A percentile compares a stretch with the other conserved stretches of the same genome.
These are phyloP conservation scores for Closterium sp. DNA, from an alignment of 139 green algal genomes.

Conservation along the genomic window DNA sequence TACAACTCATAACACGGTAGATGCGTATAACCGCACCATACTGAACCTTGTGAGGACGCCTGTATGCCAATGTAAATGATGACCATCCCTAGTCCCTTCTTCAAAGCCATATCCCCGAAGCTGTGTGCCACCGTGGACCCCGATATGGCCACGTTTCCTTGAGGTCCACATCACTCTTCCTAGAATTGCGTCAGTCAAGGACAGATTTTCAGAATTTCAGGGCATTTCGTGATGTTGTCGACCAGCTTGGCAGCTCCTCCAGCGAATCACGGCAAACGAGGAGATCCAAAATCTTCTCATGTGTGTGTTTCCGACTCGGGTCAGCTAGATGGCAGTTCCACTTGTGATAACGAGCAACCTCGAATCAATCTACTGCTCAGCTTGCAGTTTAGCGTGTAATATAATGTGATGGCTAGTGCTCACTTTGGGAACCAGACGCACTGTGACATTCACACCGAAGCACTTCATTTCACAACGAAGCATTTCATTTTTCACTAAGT, in stretches of 20 bases:
- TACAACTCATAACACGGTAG: no score
- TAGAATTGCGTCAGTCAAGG: not conserved
- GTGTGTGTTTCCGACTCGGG: not conserved
- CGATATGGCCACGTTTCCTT: not conserved
- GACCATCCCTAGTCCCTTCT: no score
- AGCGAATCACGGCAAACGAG: not conserved
- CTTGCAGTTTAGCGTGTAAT: no score
- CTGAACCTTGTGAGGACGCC: no score
- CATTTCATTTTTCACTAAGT: no score
- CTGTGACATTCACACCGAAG: no score
- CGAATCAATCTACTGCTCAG: not conserved
- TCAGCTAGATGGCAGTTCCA: not conserved
- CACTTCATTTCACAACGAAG: no score
- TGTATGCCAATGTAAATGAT: no score
- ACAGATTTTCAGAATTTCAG: not conserved
- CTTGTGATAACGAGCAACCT: not conserved
- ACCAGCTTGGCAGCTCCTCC: not conserved
- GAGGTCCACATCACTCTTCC: not conserved
- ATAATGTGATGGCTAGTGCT: no score
- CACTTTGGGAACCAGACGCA: no score
- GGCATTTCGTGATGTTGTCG: not conserved
- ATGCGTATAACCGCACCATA: no score
- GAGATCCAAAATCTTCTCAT: not conserved
- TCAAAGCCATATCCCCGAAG: not conserved
- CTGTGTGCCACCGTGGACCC: not conserved